Evolutionary conservation across 2,329 filamentous ascomycete species (phyloP).

Genomic region (Hypoxylon sp.): DNA sequence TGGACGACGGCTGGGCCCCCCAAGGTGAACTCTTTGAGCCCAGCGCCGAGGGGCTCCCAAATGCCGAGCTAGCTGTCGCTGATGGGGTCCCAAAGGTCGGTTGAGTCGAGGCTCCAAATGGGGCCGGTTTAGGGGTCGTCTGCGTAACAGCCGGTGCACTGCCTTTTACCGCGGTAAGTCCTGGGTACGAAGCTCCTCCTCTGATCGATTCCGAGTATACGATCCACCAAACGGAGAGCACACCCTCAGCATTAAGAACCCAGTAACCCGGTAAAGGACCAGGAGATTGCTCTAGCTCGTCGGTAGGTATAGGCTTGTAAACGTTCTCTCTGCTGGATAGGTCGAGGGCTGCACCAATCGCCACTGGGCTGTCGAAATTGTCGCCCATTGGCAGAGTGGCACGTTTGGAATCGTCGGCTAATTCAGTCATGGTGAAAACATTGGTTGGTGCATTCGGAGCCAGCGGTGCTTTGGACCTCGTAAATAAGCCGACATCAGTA

Average conservation of each 20-base stretch:
- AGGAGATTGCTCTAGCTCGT: conserved; percentile 80
- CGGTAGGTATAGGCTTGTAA: conserved; percentile 75
- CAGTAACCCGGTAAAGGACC: conserved; percentile 84
- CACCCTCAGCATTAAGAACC: conserved; percentile 86
- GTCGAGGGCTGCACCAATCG: conserved; percentile 83
- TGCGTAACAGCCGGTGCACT: conserved; percentile 43
- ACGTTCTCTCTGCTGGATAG: conserved; percentile 84
- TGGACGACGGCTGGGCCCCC: conserved; percentile 48
- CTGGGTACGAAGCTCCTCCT: conserved; percentile 75
- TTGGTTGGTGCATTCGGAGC: conserved; percentile 66
- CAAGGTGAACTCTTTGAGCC: conserved; percentile 63
- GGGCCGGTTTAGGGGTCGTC: conserved; percentile 45
- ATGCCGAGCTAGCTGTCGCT: conserved; percentile 51
- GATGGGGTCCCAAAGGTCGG: conserved; percentile 54
- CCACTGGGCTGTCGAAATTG: conserved; percentile 73
- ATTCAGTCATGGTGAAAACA: conserved; percentile 76
- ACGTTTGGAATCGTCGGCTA: conserved; percentile 75
- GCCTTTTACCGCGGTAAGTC: conserved; percentile 62
- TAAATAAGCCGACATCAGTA: conserved; percentile 80
- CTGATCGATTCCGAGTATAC: conserved; percentile 88
- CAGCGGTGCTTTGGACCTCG: conserved; percentile 74
- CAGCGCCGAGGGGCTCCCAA: conserved; percentile 57
- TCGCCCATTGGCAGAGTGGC: conserved; percentile 78
- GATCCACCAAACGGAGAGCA: conserved; percentile 88
- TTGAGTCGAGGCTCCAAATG: conserved; percentile 37